These are phyloP conservation scores for Striga asiatica DNA, from an alignment of 257 asterid genomes.

Conservation along the genomic window DNA sequence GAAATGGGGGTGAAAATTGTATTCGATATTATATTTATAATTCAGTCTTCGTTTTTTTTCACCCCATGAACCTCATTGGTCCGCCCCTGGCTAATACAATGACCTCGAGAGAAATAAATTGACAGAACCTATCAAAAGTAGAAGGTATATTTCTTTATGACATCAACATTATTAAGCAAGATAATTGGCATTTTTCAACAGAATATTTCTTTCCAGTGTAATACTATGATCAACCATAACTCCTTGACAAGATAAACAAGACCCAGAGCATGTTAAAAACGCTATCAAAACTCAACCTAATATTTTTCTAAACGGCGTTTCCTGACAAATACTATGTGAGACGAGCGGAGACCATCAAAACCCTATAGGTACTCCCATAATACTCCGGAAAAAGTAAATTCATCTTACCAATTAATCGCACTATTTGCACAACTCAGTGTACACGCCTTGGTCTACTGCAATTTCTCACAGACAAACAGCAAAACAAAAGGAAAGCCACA, in stretches of 20 bases:
- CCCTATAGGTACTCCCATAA: neutral
- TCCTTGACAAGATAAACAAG: neutral
- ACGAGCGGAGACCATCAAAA: neutral
- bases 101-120: neutral
- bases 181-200: neutral
- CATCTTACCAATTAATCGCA: neutral
- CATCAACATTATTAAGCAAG: neutral
- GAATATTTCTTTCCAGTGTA: neutral
- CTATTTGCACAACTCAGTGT: no score
- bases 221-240: neutral
- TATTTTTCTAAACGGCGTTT: neutral
- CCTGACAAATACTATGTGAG: neutral
- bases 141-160: neutral
- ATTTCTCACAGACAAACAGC: neutral
- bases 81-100: neutral
- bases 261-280: neutral
- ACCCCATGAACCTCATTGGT: no score
- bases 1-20: no score
- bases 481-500: neutral
- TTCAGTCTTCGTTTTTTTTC: no score
- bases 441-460: neutral
- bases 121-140: neutral
- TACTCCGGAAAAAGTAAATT: neutral
- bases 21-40: no score
- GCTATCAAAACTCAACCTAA: neutral